Base-by-base conservation (phyloP, 164 flowering plant species). In the Piper betle region DNA sequence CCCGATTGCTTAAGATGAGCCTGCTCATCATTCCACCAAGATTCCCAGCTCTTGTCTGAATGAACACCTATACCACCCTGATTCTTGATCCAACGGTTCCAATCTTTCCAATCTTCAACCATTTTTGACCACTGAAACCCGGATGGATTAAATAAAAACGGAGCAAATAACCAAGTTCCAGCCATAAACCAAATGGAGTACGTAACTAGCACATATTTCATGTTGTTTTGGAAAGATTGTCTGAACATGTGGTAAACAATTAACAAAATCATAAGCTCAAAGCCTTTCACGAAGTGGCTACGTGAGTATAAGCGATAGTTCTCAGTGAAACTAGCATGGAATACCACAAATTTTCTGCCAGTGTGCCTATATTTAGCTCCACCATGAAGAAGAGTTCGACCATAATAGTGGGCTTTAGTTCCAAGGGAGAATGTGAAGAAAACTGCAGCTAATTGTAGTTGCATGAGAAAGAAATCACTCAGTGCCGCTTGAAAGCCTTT, bases 11-110 rank as follows among this genome's bases (percentile, higher is more conserved):
- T 80, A 52, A 93, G 84, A 74, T 93, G 94, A 13, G 82, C 79
- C 67, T 87, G 97, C 73, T 90, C 99, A 39, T 87, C 96, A 54
- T 75, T 66, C 99, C 99, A 90, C 97, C 99, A 90, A 50, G 99
- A 84, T 57, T 93, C 84, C 99, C 99, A 93, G 71, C 99, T 90
- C 64, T 87, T 93, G 61, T 86, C 92, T 54, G 75, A 88, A 41
- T 78, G 87, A 42, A 88, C 79, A 46, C 97, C 99, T 37, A 93
- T 90, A 6, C 96, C 96, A 11, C 99, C 97, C 66, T 78, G 87
- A 64, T 85, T 83, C 66, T 72, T 79, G 46, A 90, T 88, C 99
- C 99, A 93, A 72, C 84, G 86, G 66, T 90, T 90, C 97, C 97
- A 93, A 39, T 86, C 96, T 72, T 65, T 84, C 97, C 97, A 93